Conservation (phyloP, 306 rosid species). For the Trichosanthes cucumerina region DNA sequence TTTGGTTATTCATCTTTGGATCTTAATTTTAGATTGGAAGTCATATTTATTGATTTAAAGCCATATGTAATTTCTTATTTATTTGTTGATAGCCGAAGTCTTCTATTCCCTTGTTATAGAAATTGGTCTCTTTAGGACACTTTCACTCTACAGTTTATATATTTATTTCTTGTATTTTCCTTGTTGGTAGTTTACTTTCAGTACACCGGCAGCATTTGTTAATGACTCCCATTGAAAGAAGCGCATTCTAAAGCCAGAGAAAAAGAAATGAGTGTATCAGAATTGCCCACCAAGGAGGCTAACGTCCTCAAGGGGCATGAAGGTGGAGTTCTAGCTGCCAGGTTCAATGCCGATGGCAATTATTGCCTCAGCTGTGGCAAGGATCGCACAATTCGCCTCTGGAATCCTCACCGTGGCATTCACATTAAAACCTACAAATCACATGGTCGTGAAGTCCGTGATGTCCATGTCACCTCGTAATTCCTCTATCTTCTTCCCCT, state of each 20-base stretch:
- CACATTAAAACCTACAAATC: constrained; percentile 90
- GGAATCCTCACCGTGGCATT: constrained; percentile 94
- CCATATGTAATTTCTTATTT: neutral
- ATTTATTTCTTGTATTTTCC: neutral
- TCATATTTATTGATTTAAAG: neutral
- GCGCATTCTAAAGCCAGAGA: neutral
- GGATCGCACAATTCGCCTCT: constrained; percentile 88
- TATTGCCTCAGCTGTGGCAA: constrained; percentile 76
- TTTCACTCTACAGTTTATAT: neutral
- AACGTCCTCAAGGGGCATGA: constrained; percentile 73
- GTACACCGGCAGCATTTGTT: neutral
- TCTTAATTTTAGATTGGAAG: neutral
- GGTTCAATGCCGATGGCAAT: constrained; percentile 72
- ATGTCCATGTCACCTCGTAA: constrained; percentile 72
- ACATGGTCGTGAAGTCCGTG: constrained; percentile 83
- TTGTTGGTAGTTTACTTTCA: neutral
- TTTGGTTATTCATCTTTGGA: neutral
- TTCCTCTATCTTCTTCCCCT: constrained; percentile 4
- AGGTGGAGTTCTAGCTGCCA: constrained; percentile 64
- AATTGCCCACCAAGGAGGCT: constrained; percentile 50
- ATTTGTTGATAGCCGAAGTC: neutral
- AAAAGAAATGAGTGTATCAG: constrained; percentile 35
- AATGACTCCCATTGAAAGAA: neutral
- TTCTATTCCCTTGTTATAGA: neutral
- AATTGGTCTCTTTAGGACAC: neutral